These are phyloP conservation scores for Camellia granthamiana DNA, from an alignment of 148 eudicot species.

Conservation along the genomic window DNA sequence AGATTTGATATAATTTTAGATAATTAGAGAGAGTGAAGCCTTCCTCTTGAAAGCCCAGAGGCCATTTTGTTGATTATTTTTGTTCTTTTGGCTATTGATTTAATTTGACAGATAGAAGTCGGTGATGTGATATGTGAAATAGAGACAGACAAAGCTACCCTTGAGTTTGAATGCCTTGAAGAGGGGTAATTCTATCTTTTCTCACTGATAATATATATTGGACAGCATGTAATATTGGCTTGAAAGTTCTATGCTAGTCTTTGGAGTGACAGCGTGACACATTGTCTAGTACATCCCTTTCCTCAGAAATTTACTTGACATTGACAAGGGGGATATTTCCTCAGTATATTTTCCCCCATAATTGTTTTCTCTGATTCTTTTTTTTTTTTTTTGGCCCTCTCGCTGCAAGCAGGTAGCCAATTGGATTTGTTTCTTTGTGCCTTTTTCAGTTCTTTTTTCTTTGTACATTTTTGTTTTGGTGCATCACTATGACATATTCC, in stretches of 20 bases:
- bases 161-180: slow-evolving; percentile 90
- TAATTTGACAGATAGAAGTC: slow-evolving; percentile 58
- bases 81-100: slow-evolving; percentile 15
- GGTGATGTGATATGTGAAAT: slow-evolving; percentile 95
- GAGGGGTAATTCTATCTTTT: slow-evolving; percentile 63
- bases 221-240: not conserved
- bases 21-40: not conserved
- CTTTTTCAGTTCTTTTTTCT: not conserved
- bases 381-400: not conserved
- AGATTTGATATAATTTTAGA: not conserved
- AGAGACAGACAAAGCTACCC: slow-evolving; percentile 96
- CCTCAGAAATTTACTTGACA: not conserved
- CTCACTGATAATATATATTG: not conserved
- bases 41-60: slow-evolving; percentile 1
- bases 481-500: not conserved
- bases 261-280: not conserved
- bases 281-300: not conserved
- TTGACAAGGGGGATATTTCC: not conserved
- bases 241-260: not conserved
- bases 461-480: not conserved
- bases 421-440: not conserved
- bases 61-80: not conserved
- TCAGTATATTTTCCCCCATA: not conserved
- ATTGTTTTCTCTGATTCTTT: not conserved
- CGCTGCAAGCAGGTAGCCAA: not conserved